Conservation (phyloP, 441 rosid species). For the Arabidopsis lyrata region DNA sequence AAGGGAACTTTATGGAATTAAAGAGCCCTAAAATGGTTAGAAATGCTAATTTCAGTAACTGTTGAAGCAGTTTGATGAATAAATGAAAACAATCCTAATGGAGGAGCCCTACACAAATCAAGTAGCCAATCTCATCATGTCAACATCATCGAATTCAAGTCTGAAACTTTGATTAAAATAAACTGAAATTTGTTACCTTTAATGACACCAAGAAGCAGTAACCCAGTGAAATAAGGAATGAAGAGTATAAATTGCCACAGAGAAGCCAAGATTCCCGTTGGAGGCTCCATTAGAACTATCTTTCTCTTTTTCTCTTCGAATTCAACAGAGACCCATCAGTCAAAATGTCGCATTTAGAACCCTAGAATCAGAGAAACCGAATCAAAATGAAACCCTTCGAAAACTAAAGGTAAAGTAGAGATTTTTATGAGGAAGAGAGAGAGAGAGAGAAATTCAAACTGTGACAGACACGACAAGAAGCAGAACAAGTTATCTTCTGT, state of each 20-base stretch:
- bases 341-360: slow-evolving; percentile 12
- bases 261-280: slow-evolving; percentile 68
- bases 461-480: slow-evolving; percentile 36
- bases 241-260: slow-evolving; percentile 73
- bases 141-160: slow-evolving; percentile 33
- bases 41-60: slow-evolving; percentile 13
- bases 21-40: slow-evolving; percentile 16
- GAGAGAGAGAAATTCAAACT: slow-evolving; percentile 1
- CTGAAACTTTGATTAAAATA: not conserved
- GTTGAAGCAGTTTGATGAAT: slow-evolving; percentile 3
- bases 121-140: slow-evolving; percentile 5
- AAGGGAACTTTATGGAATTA: not conserved
- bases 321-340: slow-evolving; percentile 19
- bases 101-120: slow-evolving; percentile 3
- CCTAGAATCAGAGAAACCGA: slow-evolving; percentile 20
- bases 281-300: slow-evolving; percentile 71
- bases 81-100: slow-evolving; percentile 24
- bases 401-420: slow-evolving; percentile 26
- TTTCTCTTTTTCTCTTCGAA: not conserved
- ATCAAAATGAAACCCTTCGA: not conserved
- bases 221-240: slow-evolving; percentile 84
- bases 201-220: slow-evolving; percentile 73
- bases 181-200: slow-evolving; percentile 57
- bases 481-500: slow-evolving; percentile 27
- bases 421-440: slow-evolving; percentile 1